phyloP scores from a whole-genome alignment of 345 rosid species.

The Gossypium sturtianum region DNA sequence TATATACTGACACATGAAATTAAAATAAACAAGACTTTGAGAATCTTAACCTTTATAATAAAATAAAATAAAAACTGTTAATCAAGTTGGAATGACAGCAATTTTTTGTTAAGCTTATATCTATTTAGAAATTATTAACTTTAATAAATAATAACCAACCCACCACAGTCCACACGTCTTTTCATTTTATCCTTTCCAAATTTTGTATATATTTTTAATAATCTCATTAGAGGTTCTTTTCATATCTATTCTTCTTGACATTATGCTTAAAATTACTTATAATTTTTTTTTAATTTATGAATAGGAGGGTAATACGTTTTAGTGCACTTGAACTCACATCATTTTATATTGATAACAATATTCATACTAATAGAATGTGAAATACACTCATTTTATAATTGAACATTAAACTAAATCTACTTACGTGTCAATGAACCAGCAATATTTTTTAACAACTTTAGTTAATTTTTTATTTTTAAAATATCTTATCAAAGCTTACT shows the following conservation, averaged over 20 bases:
- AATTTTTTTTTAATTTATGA: fast-evolving
- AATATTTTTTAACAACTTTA: too few relatives aligned
- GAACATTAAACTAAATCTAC: too few relatives aligned
- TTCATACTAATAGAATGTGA: fast-evolving
- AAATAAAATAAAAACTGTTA: not conserved
- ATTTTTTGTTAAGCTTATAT: not conserved
- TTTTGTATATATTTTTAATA: too few relatives aligned
- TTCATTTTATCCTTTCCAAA: too few relatives aligned
- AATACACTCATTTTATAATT: too few relatives aligned
- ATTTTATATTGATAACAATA: fast-evolving
- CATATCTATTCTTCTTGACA: fast-evolving
- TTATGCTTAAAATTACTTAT: fast-evolving
- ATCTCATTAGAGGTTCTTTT: too few relatives aligned
- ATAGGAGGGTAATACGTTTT: fast-evolving
- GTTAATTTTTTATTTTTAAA: too few relatives aligned
- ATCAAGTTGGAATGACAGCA: not conserved
- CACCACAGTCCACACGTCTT: too few relatives aligned
- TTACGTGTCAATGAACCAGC: too few relatives aligned
- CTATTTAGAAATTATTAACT: not conserved
- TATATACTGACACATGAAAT: too few relatives aligned
- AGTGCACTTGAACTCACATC: fast-evolving
- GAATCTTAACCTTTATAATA: not conserved
- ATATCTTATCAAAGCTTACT: too few relatives aligned
- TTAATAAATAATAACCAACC: too few relatives aligned
- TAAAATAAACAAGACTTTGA: not conserved